Percentiles rank a stretch among this genome's conserved stretches.
These are phyloP conservation scores for Leptographium wingfieldii DNA, from an alignment of 2,329 filamentous ascomycete genomes.

Conservation along the genomic window DNA sequence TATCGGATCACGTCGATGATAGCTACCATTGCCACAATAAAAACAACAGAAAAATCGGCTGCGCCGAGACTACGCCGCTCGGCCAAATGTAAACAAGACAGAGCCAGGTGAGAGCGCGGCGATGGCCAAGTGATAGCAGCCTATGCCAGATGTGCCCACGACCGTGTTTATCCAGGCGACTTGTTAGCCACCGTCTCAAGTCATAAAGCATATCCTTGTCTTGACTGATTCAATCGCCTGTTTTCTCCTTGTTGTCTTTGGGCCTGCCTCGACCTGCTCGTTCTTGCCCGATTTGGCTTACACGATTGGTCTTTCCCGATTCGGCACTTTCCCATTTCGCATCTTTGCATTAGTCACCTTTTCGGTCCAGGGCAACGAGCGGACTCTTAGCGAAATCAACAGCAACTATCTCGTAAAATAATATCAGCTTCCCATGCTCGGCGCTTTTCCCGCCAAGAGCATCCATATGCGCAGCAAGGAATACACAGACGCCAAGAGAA, in stretches of 20 bases:
- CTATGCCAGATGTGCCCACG: too few species aligned
- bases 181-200: too few species aligned
- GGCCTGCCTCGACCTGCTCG: background rate
- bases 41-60: background rate
- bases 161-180: too few species aligned
- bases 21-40: background rate
- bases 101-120: background rate
- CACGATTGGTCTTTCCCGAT: background rate
- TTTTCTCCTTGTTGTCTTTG: background rate
- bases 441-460: background rate
- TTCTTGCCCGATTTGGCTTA: background rate
- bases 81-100: background rate
- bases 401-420: background rate
- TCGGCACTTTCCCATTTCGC: background rate
- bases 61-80: background rate
- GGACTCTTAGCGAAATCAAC: background rate
- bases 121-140: background rate
- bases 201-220: too few species aligned
- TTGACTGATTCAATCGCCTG: too few species aligned
- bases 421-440: background rate
- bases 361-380: background rate
- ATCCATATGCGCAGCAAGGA: background rate
- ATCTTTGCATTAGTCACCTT: too few species aligned
- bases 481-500: background rate
- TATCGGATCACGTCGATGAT: too few species aligned